Conservation (phyloP, 805 yeast genomes). For the Candida loeiensis region DNA sequence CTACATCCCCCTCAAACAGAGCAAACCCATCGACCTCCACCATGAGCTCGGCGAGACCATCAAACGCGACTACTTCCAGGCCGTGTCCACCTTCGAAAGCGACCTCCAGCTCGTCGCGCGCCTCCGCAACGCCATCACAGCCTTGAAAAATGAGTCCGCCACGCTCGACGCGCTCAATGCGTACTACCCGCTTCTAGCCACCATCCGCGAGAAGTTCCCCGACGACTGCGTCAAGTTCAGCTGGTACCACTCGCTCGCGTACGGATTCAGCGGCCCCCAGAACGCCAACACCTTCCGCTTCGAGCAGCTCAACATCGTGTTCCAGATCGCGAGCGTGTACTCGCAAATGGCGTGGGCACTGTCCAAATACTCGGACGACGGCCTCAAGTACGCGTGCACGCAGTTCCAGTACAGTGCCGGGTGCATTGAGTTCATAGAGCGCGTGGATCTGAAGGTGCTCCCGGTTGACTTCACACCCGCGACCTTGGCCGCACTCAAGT, state of each 20-base stretch:
- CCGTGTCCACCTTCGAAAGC: constrained; percentile 28
- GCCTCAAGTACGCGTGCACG: constrained; percentile 58
- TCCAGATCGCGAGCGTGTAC: constrained; percentile 64
- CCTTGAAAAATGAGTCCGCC: constrained; percentile 26
- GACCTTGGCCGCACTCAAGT: constrained; percentile 49
- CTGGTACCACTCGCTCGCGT: constrained; percentile 73
- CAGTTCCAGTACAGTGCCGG: constrained; percentile 75
- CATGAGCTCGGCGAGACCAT: constrained; percentile 42
- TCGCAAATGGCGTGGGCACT: constrained; percentile 52
- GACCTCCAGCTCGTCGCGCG: constrained; percentile 41
- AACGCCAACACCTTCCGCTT: constrained; percentile 46
- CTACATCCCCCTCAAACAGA: constrained; percentile 49
- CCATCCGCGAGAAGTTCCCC: constrained; percentile 57
- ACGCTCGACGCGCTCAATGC: constrained; percentile 33
- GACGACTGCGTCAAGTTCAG: constrained; percentile 55
- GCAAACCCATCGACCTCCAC: constrained; percentile 41
- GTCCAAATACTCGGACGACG: constrained; percentile 46
- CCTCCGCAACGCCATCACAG: constrained; percentile 42
- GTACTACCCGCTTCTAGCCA: constrained; percentile 47
- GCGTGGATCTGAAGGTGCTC: not conserved
- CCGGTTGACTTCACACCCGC: constrained; percentile 48
- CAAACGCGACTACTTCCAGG: constrained; percentile 42
- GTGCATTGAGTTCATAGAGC: constrained; percentile 40
- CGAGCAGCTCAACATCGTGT: constrained; percentile 62
- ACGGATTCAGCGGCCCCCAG: constrained; percentile 47